These are phyloP conservation scores for Lipomyces spencermartinsiae DNA, from an alignment of 805 yeast genomes.

Conservation along the genomic window DNA sequence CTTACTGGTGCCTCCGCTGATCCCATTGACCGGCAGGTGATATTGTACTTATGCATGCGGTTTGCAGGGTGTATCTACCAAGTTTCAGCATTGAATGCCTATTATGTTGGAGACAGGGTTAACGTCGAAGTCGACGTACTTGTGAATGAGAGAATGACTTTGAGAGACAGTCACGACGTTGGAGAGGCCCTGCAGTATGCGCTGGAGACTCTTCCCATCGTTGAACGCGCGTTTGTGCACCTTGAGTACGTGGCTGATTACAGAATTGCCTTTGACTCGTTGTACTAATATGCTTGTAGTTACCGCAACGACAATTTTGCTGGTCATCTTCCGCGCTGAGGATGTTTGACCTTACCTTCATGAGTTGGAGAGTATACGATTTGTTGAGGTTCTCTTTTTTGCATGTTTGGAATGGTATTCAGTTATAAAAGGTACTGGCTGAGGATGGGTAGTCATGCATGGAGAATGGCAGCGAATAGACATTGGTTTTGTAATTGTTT, in stretches of 20 bases:
- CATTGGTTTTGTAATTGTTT: background rate
- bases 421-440: background rate
- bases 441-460: background rate
- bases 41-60: conserved; percentile 69
- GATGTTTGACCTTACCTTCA: background rate
- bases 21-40: conserved; percentile 65
- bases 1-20: conserved; percentile 76
- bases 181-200: conserved; percentile 85
- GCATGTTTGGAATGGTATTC: background rate
- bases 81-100: conserved; percentile 70
- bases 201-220: conserved; percentile 74
- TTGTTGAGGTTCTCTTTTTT: background rate
- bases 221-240: conserved; percentile 83
- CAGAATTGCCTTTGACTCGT: no score
- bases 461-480: background rate
- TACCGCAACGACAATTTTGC: conserved; percentile 49
- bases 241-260: conserved; percentile 57
- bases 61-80: conserved; percentile 71
- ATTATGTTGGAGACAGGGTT: conserved; percentile 78
- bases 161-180: conserved; percentile 77
- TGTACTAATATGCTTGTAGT: conserved; percentile 11
- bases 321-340: conserved; percentile 45
- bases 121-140: conserved; percentile 80
- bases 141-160: conserved; percentile 55
- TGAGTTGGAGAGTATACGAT: background rate